Base-by-base conservation (phyloP, 768 basidiomycete species). In the Rhodotorula taiwanensis region DNA sequence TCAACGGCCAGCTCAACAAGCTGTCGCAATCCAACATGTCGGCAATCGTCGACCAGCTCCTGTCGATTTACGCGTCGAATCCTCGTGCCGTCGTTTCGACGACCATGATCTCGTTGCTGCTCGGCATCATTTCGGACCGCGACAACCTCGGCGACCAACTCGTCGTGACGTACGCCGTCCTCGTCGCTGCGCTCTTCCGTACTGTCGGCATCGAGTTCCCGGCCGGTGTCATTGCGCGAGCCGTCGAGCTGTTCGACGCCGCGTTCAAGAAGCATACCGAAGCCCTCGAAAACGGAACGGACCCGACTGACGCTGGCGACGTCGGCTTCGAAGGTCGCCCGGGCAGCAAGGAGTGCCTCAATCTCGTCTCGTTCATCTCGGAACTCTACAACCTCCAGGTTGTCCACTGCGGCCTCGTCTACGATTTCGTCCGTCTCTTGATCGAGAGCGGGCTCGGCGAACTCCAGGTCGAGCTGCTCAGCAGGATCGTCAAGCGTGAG, bases 381-480 rank as follows among this genome's bases (percentile, higher is more conserved):
- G 92, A 97, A 74, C 78, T 99, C 25, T 98, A 97, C 79, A 97
- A 97, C 74, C 92, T 97, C 73, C 88, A 91, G 77, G 89, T 97
- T 28, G 82, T 98, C 56, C 89, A 89, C 5, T 89, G 85, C 60
- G 77, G 86, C 16, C 80, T 98, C n/a, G 78, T 97, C 51, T 98
- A 91, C 76, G 95, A 97, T 73, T 75, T 97, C 52, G 85, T 98
- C 67, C 84, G 87, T 13, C 79, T 80, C 20, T 80, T 98, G 50
- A 78, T 98, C 51, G 77, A 81, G 1, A 78, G 78, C 45, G 63
- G 73, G 4, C 76, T 94, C 56, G 79, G 81, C 0, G 94, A 97
- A 75, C 83, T 87, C 62, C 81, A 83, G 36, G 88, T 95, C 11
- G 95, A 98, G 74, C 78, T 94, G 8, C 70, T 99, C 56, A 80